phyloP scores from a whole-genome alignment of 371 early-diverging fungal genomes.

The Vairimorpha apis region DNA sequence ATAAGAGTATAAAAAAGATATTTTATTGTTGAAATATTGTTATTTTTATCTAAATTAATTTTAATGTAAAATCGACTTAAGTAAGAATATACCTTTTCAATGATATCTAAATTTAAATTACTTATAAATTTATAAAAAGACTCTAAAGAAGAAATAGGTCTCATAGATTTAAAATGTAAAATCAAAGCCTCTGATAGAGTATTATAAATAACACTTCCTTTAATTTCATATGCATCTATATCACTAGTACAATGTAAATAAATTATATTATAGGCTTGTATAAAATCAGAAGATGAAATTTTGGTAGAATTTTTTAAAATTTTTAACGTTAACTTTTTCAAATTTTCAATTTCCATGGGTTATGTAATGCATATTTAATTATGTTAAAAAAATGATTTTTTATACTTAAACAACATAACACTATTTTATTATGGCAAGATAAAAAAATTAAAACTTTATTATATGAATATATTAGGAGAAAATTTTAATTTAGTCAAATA shows the following conservation, averaged over 20 bases:
- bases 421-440: too few relatives aligned
- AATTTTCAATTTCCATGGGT: constrained; percentile 17
- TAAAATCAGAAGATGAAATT: constrained; percentile 32
- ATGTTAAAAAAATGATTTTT: too few relatives aligned
- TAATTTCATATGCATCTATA: constrained; percentile 33
- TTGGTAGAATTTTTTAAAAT: constrained; percentile 9
- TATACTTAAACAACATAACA: too few relatives aligned
- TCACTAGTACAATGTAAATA: constrained; percentile 44
- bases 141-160: constrained; percentile 17
- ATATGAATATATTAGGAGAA: too few relatives aligned
- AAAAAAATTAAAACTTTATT: too few relatives aligned
- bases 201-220: constrained; percentile 41
- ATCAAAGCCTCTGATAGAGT: constrained; percentile 4
- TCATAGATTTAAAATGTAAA: constrained; percentile 17
- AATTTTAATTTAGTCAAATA: too few relatives aligned
- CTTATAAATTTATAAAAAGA: constrained; percentile 1
- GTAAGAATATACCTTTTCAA: constrained; percentile 34
- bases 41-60: constrained; percentile 13
- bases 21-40: constrained; percentile 21
- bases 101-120: neutral
- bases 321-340: constrained; percentile 16
- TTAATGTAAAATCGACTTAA: constrained; percentile 45
- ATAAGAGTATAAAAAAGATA: constrained; percentile 23
- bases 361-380: too few relatives aligned
- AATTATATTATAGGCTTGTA: constrained; percentile 43